Base-by-base conservation (phyloP, 2,329 filamentous ascomycete species). In the Echinosphaeria canescens region DNA sequence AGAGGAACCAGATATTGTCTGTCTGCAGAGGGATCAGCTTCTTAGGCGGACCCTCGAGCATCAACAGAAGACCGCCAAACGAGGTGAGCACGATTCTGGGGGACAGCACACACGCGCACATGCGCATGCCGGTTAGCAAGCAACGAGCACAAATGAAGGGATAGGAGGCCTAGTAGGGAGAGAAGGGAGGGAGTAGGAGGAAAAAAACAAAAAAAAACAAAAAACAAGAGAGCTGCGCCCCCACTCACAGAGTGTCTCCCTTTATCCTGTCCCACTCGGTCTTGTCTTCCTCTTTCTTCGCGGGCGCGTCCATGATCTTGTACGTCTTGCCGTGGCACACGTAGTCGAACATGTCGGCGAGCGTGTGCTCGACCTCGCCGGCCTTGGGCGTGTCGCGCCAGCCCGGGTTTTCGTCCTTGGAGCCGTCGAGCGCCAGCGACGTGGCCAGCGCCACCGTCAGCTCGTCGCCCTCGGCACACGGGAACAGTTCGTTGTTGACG, bases 401-500 rank as follows among this genome's bases (percentile, higher is more conserved):
- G 36, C 78, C 74, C 49, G 59, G 74, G 46, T 56, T 59, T 37
- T 81, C 70, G 42, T 79, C 69, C 48, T 78, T 85, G 36, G 56
- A 67, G 35, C 88, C 88, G 46, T 95, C 88, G 25, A 93, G 65
- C 29, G 76, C 70, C 29, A 98, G 60, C 12, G 81, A 88, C 5
- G 75, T 82, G 11, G 85, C 81, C 29, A 98, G 59, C 9, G 85
- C 71, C 36, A 93, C 59, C 36, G 78, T 74, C 31, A 98, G 50
- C 10, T 62, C 74, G 38, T 92, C 84, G 44, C 75, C 76, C 7
- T 69, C 54, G 22, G 56, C 48, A 39, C 78, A 68, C 3, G 79
- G 79, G 51, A 88, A 93, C 6, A 98, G 67, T 53, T 98, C 85
- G 30, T 69, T 75, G 59, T 95, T 93, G 52, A 95, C 71, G 53